phyloP scores from a whole-genome alignment of 2,329 filamentous ascomycete species.

The Grosmannia serpens region DNA sequence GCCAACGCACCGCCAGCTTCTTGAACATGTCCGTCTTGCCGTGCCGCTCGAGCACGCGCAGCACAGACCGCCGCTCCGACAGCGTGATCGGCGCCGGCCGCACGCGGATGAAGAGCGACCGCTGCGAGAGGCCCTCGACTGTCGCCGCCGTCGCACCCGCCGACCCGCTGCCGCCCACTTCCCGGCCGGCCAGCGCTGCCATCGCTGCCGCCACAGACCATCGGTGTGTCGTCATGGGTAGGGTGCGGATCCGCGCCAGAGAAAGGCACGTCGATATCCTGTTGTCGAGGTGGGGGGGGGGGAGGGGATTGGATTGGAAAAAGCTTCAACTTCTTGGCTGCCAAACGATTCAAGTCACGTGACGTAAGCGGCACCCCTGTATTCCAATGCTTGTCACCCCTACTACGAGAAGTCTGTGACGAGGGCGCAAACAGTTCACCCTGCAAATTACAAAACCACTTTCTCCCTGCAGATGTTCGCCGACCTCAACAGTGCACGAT shows the following conservation, averaged over 20 bases:
- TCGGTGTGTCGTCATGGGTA: background rate
- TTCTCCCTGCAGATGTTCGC: no score
- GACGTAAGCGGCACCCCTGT: no score
- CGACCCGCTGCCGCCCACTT: background rate
- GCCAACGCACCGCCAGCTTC: slow-evolving; percentile 26
- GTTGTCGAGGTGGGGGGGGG: background rate
- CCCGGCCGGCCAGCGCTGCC: background rate
- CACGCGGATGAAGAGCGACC: slow-evolving; percentile 36
- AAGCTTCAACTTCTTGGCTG: background rate
- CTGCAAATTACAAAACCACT: no score
- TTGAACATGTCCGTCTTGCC: slow-evolving; percentile 42
- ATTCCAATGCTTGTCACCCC: no score
- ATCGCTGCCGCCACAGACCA: background rate
- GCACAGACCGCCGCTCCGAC: slow-evolving; percentile 41
- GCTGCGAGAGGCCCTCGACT: slow-evolving; percentile 5
- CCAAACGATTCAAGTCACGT: background rate
- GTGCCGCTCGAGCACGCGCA: slow-evolving; percentile 38
- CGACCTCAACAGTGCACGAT: no score
- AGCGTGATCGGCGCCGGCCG: slow-evolving; percentile 39
- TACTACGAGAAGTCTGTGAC: no score
- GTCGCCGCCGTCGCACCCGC: background rate
- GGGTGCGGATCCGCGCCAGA: no score
- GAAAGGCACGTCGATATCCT: no score
- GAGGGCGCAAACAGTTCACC: no score
- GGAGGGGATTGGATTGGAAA: background rate